Percentiles rank a stretch among this genome's conserved stretches.
phyloP scores from a whole-genome alignment of 2,329 filamentous ascomycete genomes.

The Basipetospora chlamydospora region DNA sequence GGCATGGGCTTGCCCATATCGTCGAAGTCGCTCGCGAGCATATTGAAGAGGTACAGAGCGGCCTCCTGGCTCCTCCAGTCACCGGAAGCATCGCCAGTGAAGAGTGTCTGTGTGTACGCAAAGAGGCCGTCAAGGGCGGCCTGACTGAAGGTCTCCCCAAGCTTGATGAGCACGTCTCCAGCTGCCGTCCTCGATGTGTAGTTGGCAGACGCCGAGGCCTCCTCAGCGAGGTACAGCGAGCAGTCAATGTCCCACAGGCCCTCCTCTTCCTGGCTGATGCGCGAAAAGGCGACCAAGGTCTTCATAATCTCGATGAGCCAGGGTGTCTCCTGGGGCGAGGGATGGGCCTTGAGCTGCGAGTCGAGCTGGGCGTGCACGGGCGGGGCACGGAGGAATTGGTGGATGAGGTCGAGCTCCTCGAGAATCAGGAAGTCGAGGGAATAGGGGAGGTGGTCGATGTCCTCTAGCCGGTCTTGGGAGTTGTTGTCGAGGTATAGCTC shows the following conservation, averaged over 20 bases:
- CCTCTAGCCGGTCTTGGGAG: conserved; percentile 75
- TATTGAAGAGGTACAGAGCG: conserved; percentile 71
- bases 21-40: conserved; percentile 68
- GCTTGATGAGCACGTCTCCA: conserved; percentile 81
- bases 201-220: conserved; percentile 87
- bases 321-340: conserved; percentile 46
- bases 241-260: conserved; percentile 94
- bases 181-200: conserved; percentile 90
- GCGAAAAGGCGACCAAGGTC: conserved; percentile 69
- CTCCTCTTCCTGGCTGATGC: conserved; percentile 85
- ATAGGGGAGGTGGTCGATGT: conserved; percentile 82
- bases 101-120: conserved; percentile 60
- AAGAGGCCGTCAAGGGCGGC: conserved; percentile 67
- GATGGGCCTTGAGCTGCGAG: conserved; percentile 51
- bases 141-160: conserved; percentile 75
- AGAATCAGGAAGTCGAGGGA: conserved; percentile 86
- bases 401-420: conserved; percentile 90
- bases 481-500: conserved; percentile 76
- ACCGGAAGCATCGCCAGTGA: conserved; percentile 34
- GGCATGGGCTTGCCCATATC: conserved; percentile 63
- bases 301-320: conserved; percentile 87
- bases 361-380: conserved; percentile 85
- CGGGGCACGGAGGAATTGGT: conserved; percentile 75
- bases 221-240: conserved; percentile 88
- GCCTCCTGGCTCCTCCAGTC: conserved; percentile 60